phyloP scores from a whole-genome alignment of 1,284 basidiomycete genomes.

The Microbotryomycetes sp. region DNA sequence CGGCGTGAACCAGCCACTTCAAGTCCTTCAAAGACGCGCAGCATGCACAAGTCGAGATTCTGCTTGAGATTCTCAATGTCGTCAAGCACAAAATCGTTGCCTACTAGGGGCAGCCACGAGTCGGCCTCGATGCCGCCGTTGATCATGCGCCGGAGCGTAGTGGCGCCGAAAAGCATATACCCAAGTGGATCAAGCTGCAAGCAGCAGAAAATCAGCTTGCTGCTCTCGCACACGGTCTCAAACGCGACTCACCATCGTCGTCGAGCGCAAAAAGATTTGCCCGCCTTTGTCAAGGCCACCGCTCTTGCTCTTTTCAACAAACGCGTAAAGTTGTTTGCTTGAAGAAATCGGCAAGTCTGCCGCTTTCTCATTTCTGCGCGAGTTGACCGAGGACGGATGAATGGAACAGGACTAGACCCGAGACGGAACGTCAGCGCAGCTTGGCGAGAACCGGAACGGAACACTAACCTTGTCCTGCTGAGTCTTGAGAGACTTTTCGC shows the following conservation, averaged over 20 bases:
- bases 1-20: slow-evolving; percentile 21
- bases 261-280: slow-evolving; percentile 66
- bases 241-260: slow-evolving; percentile 47
- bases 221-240: neutral
- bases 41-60: slow-evolving; percentile 75
- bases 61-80: slow-evolving; percentile 76
- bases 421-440: slow-evolving; percentile 9
- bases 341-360: slow-evolving; percentile 39
- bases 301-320: slow-evolving; percentile 76
- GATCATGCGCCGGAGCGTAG: slow-evolving; percentile 51
- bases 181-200: slow-evolving; percentile 74
- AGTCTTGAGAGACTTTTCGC: slow-evolving; percentile 67
- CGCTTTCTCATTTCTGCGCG: slow-evolving; percentile 56
- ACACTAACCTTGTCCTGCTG: slow-evolving; percentile 71
- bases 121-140: slow-evolving; percentile 59
- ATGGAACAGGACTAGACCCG: slow-evolving; percentile 59
- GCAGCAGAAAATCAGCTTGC: slow-evolving; percentile 13
- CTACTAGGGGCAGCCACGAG: slow-evolving; percentile 80
- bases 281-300: slow-evolving; percentile 48
- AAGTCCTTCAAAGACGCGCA: slow-evolving; percentile 86
- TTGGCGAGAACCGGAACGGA: neutral
- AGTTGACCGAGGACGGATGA: slow-evolving; percentile 81
- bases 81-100: slow-evolving; percentile 67
- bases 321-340: slow-evolving; percentile 70
- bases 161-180: slow-evolving; percentile 87